phyloP scores from a whole-genome alignment of 2,329 filamentous ascomycete genomes.

The Claviceps africana region DNA sequence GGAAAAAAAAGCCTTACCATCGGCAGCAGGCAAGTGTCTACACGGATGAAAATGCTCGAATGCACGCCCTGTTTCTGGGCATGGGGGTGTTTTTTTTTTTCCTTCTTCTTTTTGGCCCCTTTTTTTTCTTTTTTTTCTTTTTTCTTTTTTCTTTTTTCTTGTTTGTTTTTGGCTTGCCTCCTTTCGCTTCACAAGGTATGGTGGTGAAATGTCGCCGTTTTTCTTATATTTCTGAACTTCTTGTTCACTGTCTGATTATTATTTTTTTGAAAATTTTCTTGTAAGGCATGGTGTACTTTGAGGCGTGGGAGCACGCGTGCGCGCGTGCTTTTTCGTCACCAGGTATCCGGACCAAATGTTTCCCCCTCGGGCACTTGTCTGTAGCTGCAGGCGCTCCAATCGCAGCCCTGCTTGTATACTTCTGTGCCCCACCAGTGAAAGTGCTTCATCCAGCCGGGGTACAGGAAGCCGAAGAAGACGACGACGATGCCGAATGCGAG shows the following conservation, averaged over 20 bases:
- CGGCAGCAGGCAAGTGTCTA: too few species aligned
- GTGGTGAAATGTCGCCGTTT: too few species aligned
- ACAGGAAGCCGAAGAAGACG: constrained; percentile 78
- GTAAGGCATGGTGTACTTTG: neutral
- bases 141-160: neutral
- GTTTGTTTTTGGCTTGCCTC: neutral
- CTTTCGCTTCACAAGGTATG: neutral
- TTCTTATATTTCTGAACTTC: too few species aligned
- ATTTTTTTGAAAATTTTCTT: neutral
- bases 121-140: neutral
- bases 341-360: constrained; percentile 50
- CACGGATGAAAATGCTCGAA: too few species aligned
- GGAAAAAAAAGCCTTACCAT: too few species aligned
- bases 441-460: constrained; percentile 56
- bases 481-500: constrained; percentile 71
- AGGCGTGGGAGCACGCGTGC: too few species aligned
- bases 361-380: constrained; percentile 46
- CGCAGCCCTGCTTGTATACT: constrained; percentile 69
- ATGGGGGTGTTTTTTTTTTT: neutral
- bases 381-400: constrained; percentile 71
- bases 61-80: too few species aligned
- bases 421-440: constrained; percentile 87
- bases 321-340: constrained; percentile 27
- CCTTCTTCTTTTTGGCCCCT: neutral
- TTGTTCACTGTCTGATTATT: neutral